Evolutionary conservation across 345 rosid species (phyloP).

Genomic region (Durio zibethinus): DNA sequence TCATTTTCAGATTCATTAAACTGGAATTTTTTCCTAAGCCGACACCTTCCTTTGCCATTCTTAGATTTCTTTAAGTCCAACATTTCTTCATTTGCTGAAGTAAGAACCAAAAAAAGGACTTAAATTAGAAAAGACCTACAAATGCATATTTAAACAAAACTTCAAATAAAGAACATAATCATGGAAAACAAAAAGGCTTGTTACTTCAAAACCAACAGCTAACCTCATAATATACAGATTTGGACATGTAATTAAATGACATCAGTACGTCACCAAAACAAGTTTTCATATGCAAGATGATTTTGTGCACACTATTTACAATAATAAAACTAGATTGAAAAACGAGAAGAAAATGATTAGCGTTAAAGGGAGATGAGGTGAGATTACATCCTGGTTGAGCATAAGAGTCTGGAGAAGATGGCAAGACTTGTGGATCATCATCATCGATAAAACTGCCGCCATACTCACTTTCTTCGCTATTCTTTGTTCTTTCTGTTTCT

Average conservation of each 20-base stretch:
- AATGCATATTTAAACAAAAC: neutral
- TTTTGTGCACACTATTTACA: neutral
- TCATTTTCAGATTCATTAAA: conserved; percentile 46
- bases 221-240: neutral
- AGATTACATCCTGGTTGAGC: conserved; percentile 38
- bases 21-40: conserved; percentile 48
- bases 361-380: neutral
- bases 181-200: too few species aligned
- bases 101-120: neutral
- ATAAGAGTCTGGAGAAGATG: conserved; percentile 33
- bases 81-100: neutral
- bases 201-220: too few species aligned
- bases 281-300: neutral
- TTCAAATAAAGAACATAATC: neutral
- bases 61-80: conserved; percentile 8
- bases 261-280: too few species aligned
- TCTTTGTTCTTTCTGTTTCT: conserved; percentile 46
- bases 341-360: neutral
- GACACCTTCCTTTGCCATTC: conserved; percentile 25
- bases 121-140: neutral
- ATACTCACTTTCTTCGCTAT: conserved; percentile 48
- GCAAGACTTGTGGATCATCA: conserved; percentile 26
- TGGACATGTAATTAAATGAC: too few species aligned
- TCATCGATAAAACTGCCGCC: conserved; percentile 74
- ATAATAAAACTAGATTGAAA: neutral